These are phyloP conservation scores for Ophiocytium majus DNA, from an alignment of 352 stramenopile genomes.

Conservation along the genomic window DNA sequence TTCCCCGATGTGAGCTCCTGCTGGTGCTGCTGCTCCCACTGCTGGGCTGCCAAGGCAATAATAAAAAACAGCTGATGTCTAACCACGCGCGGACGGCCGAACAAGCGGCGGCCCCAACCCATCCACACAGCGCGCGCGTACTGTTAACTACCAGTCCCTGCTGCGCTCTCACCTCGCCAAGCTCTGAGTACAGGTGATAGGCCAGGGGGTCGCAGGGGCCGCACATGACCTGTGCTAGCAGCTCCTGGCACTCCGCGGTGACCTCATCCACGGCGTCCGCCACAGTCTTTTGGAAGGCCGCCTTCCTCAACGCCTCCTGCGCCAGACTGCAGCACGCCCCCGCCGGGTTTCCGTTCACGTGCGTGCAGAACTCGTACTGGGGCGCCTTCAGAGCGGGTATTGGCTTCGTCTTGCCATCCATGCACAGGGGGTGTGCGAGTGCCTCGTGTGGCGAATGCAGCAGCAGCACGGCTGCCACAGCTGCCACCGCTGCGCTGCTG, in stretches of 20 bases:
- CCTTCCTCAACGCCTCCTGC: neutral
- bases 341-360: neutral
- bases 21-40: too few relatives aligned
- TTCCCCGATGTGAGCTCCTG: too few relatives aligned
- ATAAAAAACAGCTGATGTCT: too few relatives aligned
- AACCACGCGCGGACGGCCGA: too few relatives aligned
- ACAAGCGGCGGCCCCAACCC: too few relatives aligned
- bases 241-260: neutral
- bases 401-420: neutral
- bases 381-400: neutral
- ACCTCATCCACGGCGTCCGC: neutral
- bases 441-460: too few relatives aligned
- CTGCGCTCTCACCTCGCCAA: neutral
- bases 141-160: too few relatives aligned
- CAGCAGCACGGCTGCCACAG: too few relatives aligned
- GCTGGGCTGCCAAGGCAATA: too few relatives aligned
- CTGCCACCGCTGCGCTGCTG: too few relatives aligned
- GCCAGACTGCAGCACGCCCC: neutral
- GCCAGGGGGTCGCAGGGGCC: neutral
- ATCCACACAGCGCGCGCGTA: too few relatives aligned
- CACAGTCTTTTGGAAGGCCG: neutral
- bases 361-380: conserved; percentile 10
- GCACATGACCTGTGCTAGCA: neutral
- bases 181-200: conserved; percentile 6
- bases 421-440: conserved; percentile 13